Base-by-base conservation (phyloP, 129 eudicot species). In the Arctium lappa region DNA sequence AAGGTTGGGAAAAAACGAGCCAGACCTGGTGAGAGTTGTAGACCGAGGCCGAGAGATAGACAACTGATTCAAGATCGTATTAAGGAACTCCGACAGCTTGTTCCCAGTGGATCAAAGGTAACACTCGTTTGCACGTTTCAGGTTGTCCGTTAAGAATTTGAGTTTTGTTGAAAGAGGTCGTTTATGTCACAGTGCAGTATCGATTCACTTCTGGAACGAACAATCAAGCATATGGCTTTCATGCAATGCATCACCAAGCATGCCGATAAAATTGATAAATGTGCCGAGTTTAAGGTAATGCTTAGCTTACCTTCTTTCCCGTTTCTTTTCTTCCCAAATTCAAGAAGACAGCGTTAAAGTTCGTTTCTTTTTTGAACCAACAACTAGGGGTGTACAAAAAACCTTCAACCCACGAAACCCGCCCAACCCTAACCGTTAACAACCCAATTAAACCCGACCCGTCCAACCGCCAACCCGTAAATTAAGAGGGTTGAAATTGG, bases 31-130 rank as follows among this genome's bases (percentile, higher is more conserved):
- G 93, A 94, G 83, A 91, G 87, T 74, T 71, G 88, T 69, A 85
- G 87, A 75, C 97, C 97, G 1, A 86, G 97, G 77, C 98, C 98
- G 9, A 89, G 95, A 81, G 98, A 94, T 80, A 92, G 98, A 65
- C 98, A 94, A 42, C 40, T 94, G 87, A 94, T 94, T 85, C 97
- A 94, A 86, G 98, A 94, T 84, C 97, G 97, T 4, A 85, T 94
- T 50, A 94, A 90, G 89, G 97, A 94, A 82, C 83, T 92, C 71
- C 83, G 98, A 0, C 92, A 92, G 72, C 95, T 95, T 82, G 94
- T 95, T 74, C 97, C 99, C 27, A 95, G 86, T 77, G 99, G 99
- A 87, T 91, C 98, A 71, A 96, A 96, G 97, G 99, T 96, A 86
- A 75, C 71, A 48, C 77, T 53, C 18, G 33, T 81, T 63, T 62